Evolutionary conservation across 805 yeast species (phyloP).

Genomic region (Schwanniomyces vanrijiae): DNA sequence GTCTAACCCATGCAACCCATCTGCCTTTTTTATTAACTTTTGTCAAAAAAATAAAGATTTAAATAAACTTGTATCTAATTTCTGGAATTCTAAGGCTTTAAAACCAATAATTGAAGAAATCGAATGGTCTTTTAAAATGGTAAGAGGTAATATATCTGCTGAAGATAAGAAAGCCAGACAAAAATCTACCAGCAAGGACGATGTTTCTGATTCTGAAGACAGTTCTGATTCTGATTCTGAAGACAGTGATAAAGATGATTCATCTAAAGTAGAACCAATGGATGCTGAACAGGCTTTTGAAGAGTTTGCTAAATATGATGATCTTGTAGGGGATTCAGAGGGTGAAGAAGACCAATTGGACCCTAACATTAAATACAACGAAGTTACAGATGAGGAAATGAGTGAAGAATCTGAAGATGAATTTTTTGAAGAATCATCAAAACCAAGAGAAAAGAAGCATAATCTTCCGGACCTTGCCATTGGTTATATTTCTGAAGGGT

Average conservation of each 20-base stretch:
- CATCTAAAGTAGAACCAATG: slow-evolving; percentile 18
- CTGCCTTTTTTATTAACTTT: slow-evolving; percentile 42
- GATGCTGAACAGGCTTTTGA: slow-evolving; percentile 29
- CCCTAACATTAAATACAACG: slow-evolving; percentile 49
- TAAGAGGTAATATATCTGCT: slow-evolving; percentile 45
- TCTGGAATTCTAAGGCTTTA: slow-evolving; percentile 46
- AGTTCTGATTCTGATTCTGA: slow-evolving; percentile 11
- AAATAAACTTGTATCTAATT: slow-evolving; percentile 48
- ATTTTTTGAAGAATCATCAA: slow-evolving; percentile 24
- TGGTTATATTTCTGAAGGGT: slow-evolving; percentile 86
- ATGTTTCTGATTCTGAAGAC: slow-evolving; percentile 12
- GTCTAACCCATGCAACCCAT: slow-evolving; percentile 40
- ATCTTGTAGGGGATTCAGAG: slow-evolving; percentile 44
- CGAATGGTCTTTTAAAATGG: slow-evolving; percentile 46
- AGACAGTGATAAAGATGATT: slow-evolving; percentile 21
- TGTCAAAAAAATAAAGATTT: slow-evolving; percentile 38
- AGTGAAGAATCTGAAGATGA: slow-evolving; percentile 26
- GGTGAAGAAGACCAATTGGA: slow-evolving; percentile 33
- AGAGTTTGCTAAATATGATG: slow-evolving; percentile 35
- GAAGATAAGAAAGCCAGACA: slow-evolving; percentile 33
- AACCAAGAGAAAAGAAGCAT: slow-evolving; percentile 20
- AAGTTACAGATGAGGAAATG: slow-evolving; percentile 67
- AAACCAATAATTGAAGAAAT: slow-evolving; percentile 34
- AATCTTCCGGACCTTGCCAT: slow-evolving; percentile 67
- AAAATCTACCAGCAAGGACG: slow-evolving; percentile 9